These are phyloP conservation scores for Cercospora sp. DNA, from an alignment of 2,329 filamentous ascomycete genomes.

Conservation along the genomic window DNA sequence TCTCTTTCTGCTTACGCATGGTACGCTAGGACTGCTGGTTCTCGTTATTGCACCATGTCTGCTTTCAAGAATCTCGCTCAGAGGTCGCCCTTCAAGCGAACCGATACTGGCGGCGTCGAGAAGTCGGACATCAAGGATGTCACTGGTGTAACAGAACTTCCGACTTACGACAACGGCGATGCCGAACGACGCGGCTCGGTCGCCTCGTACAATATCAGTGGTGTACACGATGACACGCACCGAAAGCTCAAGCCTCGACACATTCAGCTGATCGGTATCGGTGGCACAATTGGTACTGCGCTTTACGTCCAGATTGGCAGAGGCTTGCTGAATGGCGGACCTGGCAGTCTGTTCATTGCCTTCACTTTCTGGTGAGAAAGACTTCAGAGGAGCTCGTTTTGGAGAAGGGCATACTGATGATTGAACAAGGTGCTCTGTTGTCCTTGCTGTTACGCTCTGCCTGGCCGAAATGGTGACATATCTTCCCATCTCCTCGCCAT, in stretches of 20 bases:
- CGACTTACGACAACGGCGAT: constrained; percentile 21
- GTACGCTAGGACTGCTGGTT: constrained; percentile 2
- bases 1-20: background rate
- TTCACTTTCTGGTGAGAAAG: constrained; percentile 45
- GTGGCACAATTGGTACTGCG: constrained; percentile 51
- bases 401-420: background rate
- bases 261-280: constrained; percentile 48
- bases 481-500: constrained; percentile 73
- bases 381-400: background rate
- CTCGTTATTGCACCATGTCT: constrained; percentile 15
- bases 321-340: constrained; percentile 50
- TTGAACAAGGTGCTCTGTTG: constrained; percentile 23
- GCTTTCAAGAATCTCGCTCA: constrained; percentile 20
- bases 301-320: constrained; percentile 51
- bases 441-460: constrained; percentile 34
- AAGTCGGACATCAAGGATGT: constrained; percentile 19
- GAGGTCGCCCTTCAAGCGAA: constrained; percentile 23
- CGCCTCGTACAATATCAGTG: constrained; percentile 27
- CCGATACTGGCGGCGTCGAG: constrained; percentile 18
- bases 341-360: constrained; percentile 49
- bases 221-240: constrained; percentile 41
- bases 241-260: constrained; percentile 48
- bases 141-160: constrained; percentile 7
- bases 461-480: constrained; percentile 78
- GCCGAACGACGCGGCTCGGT: constrained; percentile 29